phyloP scores from a whole-genome alignment of 1,139 yeast species.

The Entelexis paramagnoliae region DNA sequence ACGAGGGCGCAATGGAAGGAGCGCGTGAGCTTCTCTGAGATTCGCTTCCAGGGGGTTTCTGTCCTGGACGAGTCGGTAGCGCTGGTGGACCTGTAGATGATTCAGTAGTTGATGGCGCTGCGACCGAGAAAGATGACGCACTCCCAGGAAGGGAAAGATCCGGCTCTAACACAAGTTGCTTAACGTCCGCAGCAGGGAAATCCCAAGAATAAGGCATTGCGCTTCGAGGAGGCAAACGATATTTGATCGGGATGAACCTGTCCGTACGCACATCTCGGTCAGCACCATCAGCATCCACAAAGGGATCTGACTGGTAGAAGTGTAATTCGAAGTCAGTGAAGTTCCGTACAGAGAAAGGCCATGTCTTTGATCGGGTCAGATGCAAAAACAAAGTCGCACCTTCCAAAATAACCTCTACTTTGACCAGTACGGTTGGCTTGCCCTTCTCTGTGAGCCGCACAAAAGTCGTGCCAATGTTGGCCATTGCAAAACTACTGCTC shows the following conservation, averaged over 20 bases:
- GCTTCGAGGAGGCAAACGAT: conserved; percentile 75
- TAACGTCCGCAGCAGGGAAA: conserved; percentile 79
- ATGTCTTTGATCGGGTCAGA: conserved; percentile 60
- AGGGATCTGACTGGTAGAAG: conserved; percentile 79
- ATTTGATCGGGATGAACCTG: conserved; percentile 44
- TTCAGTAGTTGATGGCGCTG: not conserved
- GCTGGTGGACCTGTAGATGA: not conserved
- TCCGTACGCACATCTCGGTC: conserved; percentile 26
- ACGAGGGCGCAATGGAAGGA: not conserved
- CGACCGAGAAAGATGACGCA: not conserved
- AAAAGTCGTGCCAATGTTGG: conserved; percentile 72
- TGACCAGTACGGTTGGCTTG: conserved; percentile 57
- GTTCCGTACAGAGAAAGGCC: conserved; percentile 92
- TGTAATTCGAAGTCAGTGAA: conserved; percentile 77
- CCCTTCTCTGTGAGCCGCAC: conserved; percentile 57
- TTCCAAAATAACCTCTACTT: conserved; percentile 65
- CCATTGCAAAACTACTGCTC: conserved; percentile 81
- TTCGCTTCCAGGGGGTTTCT: not conserved
- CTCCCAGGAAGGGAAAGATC: conserved; percentile 27
- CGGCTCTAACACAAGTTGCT: conserved; percentile 66
- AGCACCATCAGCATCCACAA: conserved; percentile 63
- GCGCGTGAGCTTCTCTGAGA: conserved; percentile 1
- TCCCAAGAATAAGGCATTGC: conserved; percentile 99
- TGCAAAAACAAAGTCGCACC: conserved; percentile 72
- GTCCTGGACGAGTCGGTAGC: not conserved